Percentiles rank a stretch among this genome's conserved stretches.
These are phyloP conservation scores for Breviolum minutum DNA, from an alignment of 73 alveolate genomes.

Conservation along the genomic window DNA sequence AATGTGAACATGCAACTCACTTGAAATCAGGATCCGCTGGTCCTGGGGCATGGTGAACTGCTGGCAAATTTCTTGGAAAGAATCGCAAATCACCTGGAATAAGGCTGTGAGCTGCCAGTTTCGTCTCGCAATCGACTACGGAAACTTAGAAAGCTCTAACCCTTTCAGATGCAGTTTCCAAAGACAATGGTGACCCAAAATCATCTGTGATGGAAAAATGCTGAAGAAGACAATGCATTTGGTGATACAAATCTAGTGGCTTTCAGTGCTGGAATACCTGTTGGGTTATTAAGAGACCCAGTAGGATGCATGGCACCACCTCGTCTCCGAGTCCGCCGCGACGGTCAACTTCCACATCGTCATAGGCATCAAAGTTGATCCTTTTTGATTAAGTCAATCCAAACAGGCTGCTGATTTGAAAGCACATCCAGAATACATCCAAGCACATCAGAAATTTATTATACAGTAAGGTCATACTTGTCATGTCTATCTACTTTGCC, in stretches of 20 bases:
- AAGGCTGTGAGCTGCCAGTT: background rate
- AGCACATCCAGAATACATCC: background rate
- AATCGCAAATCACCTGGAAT: constrained; percentile 39
- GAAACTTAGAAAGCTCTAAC: too few species aligned
- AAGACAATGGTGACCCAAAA: too few species aligned
- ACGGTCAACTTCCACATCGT: constrained; percentile 82
- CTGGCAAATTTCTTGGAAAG: constrained; percentile 80
- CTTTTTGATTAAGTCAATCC: background rate
- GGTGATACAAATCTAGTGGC: too few species aligned
- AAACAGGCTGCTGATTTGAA: background rate
- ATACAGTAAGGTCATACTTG: too few species aligned
- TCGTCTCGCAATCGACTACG: too few species aligned
- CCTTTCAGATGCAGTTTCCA: too few species aligned
- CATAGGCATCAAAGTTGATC: constrained; percentile 89
- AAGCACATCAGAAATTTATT: background rate
- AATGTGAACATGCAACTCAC: too few species aligned
- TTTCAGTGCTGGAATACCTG: background rate
- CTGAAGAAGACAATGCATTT: too few species aligned
- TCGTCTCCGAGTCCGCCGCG: constrained; percentile 84
- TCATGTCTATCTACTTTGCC: too few species aligned
- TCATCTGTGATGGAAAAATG: too few species aligned
- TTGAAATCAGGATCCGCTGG: background rate
- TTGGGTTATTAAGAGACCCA: background rate
- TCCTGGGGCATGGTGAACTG: constrained; percentile 94
- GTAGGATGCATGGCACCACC: background rate